Conservation (phyloP, 2,329 filamentous ascomycete species). For the Exophiala viscosa region DNA sequence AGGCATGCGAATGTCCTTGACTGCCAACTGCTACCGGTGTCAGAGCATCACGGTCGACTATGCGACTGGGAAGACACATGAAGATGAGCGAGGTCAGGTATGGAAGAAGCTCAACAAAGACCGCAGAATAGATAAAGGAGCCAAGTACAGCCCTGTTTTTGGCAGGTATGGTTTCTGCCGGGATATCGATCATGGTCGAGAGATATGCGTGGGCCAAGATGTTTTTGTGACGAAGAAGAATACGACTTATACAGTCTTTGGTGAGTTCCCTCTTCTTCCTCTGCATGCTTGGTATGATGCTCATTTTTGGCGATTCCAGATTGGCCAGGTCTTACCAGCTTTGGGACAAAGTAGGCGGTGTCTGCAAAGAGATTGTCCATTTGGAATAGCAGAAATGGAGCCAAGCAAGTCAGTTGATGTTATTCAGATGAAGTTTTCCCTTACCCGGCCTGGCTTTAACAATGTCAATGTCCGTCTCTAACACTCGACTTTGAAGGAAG, state of each 20-base stretch:
- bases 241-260: constrained; percentile 7
- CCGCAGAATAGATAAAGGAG: constrained; percentile 27
- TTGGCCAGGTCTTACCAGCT: neutral
- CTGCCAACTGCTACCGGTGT: constrained; percentile 28
- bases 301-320: neutral
- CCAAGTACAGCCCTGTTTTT: constrained; percentile 30
- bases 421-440: too few relatives aligned
- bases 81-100: constrained; percentile 23
- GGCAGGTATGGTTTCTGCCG: constrained; percentile 21
- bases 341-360: neutral
- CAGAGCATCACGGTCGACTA: constrained; percentile 30
- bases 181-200: neutral
- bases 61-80: constrained; percentile 25
- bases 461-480: too few relatives aligned
- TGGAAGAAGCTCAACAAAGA: constrained; percentile 30
- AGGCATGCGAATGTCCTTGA: constrained; percentile 7
- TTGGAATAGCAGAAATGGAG: too few relatives aligned
- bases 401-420: too few relatives aligned
- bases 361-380: too few relatives aligned
- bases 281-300: neutral
- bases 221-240: constrained; percentile 13
- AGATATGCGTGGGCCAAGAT: constrained; percentile 11
- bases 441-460: too few relatives aligned
- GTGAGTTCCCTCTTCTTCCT: constrained; percentile 9
- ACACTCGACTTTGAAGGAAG: too few relatives aligned